Percentiles rank a stretch among this genome's conserved stretches.
Conservation (phyloP, 2,329 filamentous ascomycete genomes). For the Fusarium albidum region DNA sequence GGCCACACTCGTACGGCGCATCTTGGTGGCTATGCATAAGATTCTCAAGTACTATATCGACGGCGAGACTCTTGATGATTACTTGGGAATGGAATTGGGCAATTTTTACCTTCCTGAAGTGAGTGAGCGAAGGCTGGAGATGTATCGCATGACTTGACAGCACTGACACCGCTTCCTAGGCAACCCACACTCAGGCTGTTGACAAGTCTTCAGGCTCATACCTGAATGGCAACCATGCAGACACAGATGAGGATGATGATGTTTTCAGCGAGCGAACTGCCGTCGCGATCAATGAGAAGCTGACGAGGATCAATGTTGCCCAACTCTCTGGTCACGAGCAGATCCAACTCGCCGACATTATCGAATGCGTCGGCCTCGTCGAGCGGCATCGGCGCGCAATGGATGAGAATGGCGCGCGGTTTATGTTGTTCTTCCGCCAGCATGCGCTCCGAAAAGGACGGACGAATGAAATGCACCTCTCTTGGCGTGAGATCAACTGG, state of each 20-base stretch:
- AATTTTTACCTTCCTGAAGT: slow-evolving; percentile 59
- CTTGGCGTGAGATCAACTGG: slow-evolving; percentile 84
- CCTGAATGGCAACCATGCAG: slow-evolving; percentile 44
- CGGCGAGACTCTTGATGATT: slow-evolving; percentile 81
- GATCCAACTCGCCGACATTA: slow-evolving; percentile 82
- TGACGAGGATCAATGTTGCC: slow-evolving; percentile 78
- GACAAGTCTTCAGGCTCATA: slow-evolving; percentile 48
- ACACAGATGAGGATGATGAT: slow-evolving; percentile 64
- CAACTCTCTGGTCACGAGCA: slow-evolving; percentile 87
- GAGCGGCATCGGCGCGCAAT: slow-evolving; percentile 89
- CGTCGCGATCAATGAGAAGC: slow-evolving; percentile 74
- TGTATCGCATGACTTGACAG: background rate
- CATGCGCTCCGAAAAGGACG: slow-evolving; percentile 75
- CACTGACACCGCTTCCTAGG: slow-evolving; percentile 25
- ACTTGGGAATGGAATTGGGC: slow-evolving; percentile 72
- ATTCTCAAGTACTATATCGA: slow-evolving; percentile 84
- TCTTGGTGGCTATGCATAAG: slow-evolving; percentile 76
- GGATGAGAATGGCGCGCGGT: slow-evolving; percentile 88
- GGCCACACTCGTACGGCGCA: slow-evolving; percentile 71
- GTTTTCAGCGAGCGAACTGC: slow-evolving; percentile 77
- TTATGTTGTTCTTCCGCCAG: slow-evolving; percentile 87
- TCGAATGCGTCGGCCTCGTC: slow-evolving; percentile 84
- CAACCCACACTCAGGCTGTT: slow-evolving; percentile 23
- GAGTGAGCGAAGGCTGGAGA: slow-evolving; percentile 13
- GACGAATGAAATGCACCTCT: slow-evolving; percentile 71